These are phyloP conservation scores for Salvia rosmarinus DNA, from an alignment of 257 asterid genomes.

Conservation along the genomic window DNA sequence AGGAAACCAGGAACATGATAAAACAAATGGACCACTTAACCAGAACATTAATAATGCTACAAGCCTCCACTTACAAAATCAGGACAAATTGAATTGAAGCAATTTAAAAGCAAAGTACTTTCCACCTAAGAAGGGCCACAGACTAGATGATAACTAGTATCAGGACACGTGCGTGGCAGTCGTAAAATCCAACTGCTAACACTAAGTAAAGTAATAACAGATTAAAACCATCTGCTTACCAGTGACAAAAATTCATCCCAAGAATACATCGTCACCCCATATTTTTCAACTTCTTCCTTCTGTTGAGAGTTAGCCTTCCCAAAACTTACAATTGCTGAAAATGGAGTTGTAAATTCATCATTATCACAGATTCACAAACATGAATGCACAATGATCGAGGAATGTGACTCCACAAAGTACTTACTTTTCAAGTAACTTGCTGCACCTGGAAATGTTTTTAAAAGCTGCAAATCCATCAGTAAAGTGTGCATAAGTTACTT, in stretches of 20 bases:
- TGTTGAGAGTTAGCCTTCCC: conserved; percentile 71
- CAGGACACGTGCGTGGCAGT: background rate
- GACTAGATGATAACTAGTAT: conserved; percentile 20
- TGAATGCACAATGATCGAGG: conserved; percentile 16
- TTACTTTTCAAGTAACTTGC: conserved; percentile 74
- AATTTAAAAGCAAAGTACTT: conserved; percentile 9
- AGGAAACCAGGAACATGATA: conserved; percentile 11
- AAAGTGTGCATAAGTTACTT: conserved; percentile 37
- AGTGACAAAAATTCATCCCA: conserved; percentile 79
- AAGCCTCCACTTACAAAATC: conserved; percentile 22
- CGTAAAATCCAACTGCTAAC: conserved; percentile 13
- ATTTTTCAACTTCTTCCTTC: conserved; percentile 68
- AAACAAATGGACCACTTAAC: background rate
- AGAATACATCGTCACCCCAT: conserved; percentile 62
- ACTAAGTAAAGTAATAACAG: conserved; percentile 26
- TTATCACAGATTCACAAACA: conserved; percentile 32
- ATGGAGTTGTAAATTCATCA: conserved; percentile 30
- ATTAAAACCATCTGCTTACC: conserved; percentile 52
- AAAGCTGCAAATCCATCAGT: conserved; percentile 61
- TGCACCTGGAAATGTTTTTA: conserved; percentile 77
- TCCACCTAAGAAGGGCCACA: conserved; percentile 21
- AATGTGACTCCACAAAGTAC: conserved; percentile 37
- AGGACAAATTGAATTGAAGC: conserved; percentile 1
- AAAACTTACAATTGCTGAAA: conserved; percentile 85
- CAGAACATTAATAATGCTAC: conserved; percentile 9